Conservation (phyloP, 2,329 filamentous ascomycete species). For the Colletotrichum costaricense region DNA sequence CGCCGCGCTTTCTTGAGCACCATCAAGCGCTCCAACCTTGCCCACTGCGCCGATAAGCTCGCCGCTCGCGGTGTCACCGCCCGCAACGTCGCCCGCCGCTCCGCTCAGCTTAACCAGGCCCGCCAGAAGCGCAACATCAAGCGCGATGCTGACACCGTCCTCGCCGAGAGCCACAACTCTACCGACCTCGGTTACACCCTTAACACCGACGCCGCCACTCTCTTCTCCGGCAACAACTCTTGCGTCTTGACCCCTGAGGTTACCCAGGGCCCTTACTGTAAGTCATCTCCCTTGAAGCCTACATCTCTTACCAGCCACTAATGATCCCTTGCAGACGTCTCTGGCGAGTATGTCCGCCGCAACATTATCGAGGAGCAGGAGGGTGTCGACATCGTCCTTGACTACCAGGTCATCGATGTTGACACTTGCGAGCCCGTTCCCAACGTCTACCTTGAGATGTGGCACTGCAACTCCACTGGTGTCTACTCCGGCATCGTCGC, state of each 20-base stretch:
- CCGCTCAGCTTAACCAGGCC: constrained; percentile 52
- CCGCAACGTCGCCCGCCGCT: constrained; percentile 57
- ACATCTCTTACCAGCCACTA: not conserved
- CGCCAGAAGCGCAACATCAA: constrained; percentile 49
- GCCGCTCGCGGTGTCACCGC: constrained; percentile 57
- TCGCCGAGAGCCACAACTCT: constrained; percentile 49
- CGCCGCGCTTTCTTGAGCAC: constrained; percentile 57
- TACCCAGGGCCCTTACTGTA: constrained; percentile 60
- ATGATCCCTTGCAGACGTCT: constrained; percentile 40
- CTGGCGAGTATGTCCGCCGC: constrained; percentile 50
- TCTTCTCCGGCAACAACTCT: constrained; percentile 51
- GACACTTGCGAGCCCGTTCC: constrained; percentile 53
- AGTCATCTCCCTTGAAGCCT: constrained; percentile 6
- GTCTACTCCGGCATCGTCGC: constrained; percentile 55
- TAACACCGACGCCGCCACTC: constrained; percentile 41
- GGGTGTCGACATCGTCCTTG: constrained; percentile 53
- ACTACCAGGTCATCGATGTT: constrained; percentile 56
- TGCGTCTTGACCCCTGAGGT: constrained; percentile 59
- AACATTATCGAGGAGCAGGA: constrained; percentile 54
- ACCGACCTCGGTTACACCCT: constrained; percentile 45
- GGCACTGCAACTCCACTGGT: constrained; percentile 58
- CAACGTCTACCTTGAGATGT: constrained; percentile 54
- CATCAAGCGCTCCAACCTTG: constrained; percentile 53
- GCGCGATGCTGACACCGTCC: constrained; percentile 45
- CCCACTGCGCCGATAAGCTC: constrained; percentile 59